These are phyloP conservation scores for Arthrobotrys iridis DNA, from an alignment of 2,329 filamentous ascomycete species.

Conservation along the genomic window DNA sequence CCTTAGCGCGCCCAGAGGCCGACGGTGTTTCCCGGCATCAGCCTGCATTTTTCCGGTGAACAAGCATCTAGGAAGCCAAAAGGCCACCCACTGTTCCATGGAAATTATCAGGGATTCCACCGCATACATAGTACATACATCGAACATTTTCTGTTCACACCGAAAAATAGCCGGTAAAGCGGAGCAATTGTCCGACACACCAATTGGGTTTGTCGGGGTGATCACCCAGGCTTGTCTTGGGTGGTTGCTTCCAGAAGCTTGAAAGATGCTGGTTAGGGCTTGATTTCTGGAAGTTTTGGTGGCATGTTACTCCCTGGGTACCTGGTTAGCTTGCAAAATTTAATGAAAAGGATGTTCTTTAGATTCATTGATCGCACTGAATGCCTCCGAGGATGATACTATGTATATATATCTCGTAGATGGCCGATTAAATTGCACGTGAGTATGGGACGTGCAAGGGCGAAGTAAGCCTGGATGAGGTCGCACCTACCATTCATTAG, in stretches of 20 bases:
- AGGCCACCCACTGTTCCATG: slow-evolving; percentile 24
- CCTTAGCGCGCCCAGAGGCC: slow-evolving; percentile 27
- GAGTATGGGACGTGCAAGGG: slow-evolving; percentile 5
- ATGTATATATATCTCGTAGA: slow-evolving; percentile 18
- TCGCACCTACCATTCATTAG: background rate
- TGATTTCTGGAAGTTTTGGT: background rate
- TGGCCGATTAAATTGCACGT: slow-evolving; percentile 22
- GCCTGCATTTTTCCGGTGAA: slow-evolving; percentile 49
- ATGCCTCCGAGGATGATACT: slow-evolving; percentile 23
- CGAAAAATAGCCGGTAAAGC: slow-evolving; percentile 40
- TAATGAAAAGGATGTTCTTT: background rate
- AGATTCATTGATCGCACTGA: slow-evolving; percentile 7
- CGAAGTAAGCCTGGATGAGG: background rate
- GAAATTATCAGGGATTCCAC: slow-evolving; percentile 27
- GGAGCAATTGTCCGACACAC: slow-evolving; percentile 38
- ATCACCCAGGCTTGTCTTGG: slow-evolving; percentile 10
- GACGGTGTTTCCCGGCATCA: slow-evolving; percentile 12
- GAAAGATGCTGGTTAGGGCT: slow-evolving; percentile 12
- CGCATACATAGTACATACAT: background rate
- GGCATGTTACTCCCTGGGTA: slow-evolving; percentile 1
- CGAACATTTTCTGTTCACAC: background rate
- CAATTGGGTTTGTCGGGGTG: slow-evolving; percentile 26
- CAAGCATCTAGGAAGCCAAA: slow-evolving; percentile 35
- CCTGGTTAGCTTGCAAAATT: slow-evolving; percentile 5
- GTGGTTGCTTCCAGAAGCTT: slow-evolving; percentile 30